Percentiles rank a stretch among this genome's conserved stretches.
phyloP scores from a whole-genome alignment of 495 filamentous ascomycete genomes.

The Neurospora sp. region DNA sequence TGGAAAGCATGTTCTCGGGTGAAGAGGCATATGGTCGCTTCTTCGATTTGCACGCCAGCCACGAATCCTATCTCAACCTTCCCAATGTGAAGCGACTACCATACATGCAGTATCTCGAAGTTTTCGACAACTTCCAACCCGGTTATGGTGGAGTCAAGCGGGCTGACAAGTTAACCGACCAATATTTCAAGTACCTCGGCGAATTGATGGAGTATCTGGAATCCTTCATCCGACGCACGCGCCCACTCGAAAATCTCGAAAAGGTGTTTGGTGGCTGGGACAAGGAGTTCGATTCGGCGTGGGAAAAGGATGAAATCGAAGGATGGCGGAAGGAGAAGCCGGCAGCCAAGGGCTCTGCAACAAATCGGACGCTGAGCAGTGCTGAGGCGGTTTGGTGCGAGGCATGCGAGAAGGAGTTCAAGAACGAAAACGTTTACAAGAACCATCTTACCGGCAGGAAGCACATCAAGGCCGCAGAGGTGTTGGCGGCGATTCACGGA shows the following conservation, averaged over 20 bases:
- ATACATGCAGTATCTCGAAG: constrained; percentile 84
- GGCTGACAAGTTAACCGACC: constrained; percentile 75
- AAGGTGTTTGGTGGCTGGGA: constrained; percentile 67
- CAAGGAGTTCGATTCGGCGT: constrained; percentile 71
- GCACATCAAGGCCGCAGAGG: constrained; percentile 72
- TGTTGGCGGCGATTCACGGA: constrained; percentile 28
- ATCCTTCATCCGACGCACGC: constrained; percentile 67
- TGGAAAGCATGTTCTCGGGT: constrained; percentile 89
- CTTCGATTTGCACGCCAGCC: constrained; percentile 72
- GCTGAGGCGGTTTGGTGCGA: constrained; percentile 74
- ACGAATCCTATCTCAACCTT: constrained; percentile 85
- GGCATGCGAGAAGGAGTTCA: constrained; percentile 89
- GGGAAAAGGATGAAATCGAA: constrained; percentile 65
- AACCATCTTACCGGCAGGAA: constrained; percentile 84
- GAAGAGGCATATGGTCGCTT: constrained; percentile 88
- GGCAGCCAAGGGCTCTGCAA: constrained; percentile 22
- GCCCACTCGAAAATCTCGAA: constrained; percentile 73
- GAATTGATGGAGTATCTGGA: constrained; percentile 74
- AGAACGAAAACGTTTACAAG: constrained; percentile 90
- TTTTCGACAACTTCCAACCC: constrained; percentile 76
- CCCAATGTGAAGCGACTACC: constrained; percentile 70
- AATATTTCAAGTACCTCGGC: constrained; percentile 84
- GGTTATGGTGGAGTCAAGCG: constrained; percentile 61
- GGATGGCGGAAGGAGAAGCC: constrained; percentile 63
- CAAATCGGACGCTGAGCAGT: constrained; percentile 38